Conservation (phyloP, 768 basidiomycete genomes). For the Asterophora parasitica region DNA sequence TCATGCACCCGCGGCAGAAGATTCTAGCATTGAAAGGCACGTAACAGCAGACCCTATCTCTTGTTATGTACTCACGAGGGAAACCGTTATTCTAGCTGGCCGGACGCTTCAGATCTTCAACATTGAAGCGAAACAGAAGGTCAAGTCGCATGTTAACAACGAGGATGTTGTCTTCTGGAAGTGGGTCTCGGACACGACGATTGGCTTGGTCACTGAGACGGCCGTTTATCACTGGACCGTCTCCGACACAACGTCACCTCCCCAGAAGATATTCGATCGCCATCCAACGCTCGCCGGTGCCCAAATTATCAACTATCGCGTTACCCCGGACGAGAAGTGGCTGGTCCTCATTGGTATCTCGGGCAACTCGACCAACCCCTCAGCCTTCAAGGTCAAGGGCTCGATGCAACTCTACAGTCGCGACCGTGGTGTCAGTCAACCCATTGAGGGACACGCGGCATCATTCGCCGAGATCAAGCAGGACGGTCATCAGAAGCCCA, state of each 20-base stretch:
- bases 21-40: constrained; percentile 91
- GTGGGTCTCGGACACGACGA: constrained; percentile 88
- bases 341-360: constrained; percentile 94
- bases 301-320: constrained; percentile 98
- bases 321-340: constrained; percentile 94
- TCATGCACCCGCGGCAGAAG: constrained; percentile 97
- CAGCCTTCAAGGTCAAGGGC: constrained; percentile 98
- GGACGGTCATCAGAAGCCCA: constrained; percentile 80
- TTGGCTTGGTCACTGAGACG: constrained; percentile 94
- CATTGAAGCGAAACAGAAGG: constrained; percentile 95
- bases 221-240: constrained; percentile 92
- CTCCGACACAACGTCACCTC: constrained; percentile 65
- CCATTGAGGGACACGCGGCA: constrained; percentile 98
- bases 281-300: constrained; percentile 90
- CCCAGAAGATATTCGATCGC: constrained; percentile 94
- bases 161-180: constrained; percentile 99
- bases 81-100: constrained; percentile 51
- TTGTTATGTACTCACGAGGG: constrained; percentile 7
- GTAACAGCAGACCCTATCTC: constrained; percentile 16
- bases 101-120: constrained; percentile 98
- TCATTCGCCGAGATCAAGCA: constrained; percentile 90
- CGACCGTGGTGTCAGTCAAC: constrained; percentile 91
- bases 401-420: constrained; percentile 95
- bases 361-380: constrained; percentile 86
- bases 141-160: constrained; percentile 90